These are phyloP conservation scores for Xylaria sp. DNA, from an alignment of 495 filamentous ascomycete genomes.

Conservation along the genomic window DNA sequence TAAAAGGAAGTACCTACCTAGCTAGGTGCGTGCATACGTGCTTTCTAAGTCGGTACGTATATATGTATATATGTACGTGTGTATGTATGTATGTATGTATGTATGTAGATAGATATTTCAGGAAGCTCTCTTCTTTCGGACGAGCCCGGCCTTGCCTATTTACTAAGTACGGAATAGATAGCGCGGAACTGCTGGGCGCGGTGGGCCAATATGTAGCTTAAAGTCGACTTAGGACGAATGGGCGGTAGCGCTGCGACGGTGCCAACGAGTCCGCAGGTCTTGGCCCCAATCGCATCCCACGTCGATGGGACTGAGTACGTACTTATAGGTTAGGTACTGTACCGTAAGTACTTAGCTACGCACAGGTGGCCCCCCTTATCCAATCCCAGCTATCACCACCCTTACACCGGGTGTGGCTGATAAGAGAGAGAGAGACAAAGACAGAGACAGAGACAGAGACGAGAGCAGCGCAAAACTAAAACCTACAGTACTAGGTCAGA, in stretches of 20 bases:
- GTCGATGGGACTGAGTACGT: not conserved
- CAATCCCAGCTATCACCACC: conserved; percentile 8
- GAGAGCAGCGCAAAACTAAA: not conserved
- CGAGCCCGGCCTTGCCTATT: conserved; percentile 4
- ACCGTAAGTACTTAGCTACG: not conserved
- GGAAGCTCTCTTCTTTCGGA: not conserved
- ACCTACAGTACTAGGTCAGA: no score
- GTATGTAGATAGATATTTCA: not conserved
- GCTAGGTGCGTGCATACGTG: no score
- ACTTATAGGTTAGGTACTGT: conserved; percentile 3
- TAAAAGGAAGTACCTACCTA: no score
- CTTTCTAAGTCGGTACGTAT: no score
- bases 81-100: not conserved
- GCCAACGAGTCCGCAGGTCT: conserved; percentile 23
- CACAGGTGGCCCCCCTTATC: conserved; percentile 21
- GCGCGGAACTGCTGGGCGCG: not conserved
- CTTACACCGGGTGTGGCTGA: conserved; percentile 7
- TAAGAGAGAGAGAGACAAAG: no score
- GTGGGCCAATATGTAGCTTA: conserved; percentile 17
- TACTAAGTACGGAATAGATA: no score
- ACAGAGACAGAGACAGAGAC: no score
- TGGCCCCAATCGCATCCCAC: conserved; percentile 27
- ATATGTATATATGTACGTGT: not conserved
- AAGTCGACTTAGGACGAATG: conserved; percentile 5
- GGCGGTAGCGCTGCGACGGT: conserved; percentile 25